phyloP scores from a whole-genome alignment of 2,329 filamentous ascomycete genomes.

The Teratosphaeria destructans region DNA sequence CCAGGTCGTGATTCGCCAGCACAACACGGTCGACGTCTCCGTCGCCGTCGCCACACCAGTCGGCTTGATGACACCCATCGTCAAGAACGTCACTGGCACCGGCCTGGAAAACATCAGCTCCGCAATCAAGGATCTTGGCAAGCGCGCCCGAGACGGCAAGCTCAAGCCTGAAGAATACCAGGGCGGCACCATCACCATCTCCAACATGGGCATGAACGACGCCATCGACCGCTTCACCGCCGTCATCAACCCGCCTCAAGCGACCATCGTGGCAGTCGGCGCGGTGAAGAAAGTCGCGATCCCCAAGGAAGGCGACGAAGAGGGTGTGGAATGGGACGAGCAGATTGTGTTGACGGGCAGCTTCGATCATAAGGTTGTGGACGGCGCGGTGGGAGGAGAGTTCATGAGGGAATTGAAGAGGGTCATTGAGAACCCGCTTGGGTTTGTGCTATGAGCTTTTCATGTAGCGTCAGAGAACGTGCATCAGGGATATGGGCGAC shows the following conservation, averaged over 20 bases:
- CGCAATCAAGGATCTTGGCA: constrained; percentile 91
- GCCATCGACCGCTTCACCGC: constrained; percentile 96
- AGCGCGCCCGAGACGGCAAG: constrained; percentile 92
- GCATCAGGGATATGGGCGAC: background rate
- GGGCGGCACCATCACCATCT: constrained; percentile 97
- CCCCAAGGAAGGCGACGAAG: constrained; percentile 71
- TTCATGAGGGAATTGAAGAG: constrained; percentile 97
- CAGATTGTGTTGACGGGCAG: constrained; percentile 90
- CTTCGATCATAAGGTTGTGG: constrained; percentile 98
- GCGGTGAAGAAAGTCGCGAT: constrained; percentile 92
- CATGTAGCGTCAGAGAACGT: background rate
- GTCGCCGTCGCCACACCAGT: constrained; percentile 89
- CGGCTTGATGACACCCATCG: constrained; percentile 95
- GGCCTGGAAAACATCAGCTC: constrained; percentile 81
- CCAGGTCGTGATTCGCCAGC: constrained; percentile 72
- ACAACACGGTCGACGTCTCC: constrained; percentile 86
- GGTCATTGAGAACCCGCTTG: constrained; percentile 91
- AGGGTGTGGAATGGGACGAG: constrained; percentile 78
- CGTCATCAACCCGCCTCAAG: constrained; percentile 97
- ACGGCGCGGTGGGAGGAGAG: constrained; percentile 90
- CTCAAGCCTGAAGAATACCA: constrained; percentile 99
- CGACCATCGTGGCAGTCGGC: constrained; percentile 87
- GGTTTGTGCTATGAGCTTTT: constrained; percentile 66
- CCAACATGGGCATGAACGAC: constrained; percentile 99
- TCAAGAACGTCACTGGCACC: constrained; percentile 75